Percentiles rank a stretch among this genome's conserved stretches.
phyloP scores from a whole-genome alignment of 805 yeast species.

The Wickerhamiella sergipiensis region DNA sequence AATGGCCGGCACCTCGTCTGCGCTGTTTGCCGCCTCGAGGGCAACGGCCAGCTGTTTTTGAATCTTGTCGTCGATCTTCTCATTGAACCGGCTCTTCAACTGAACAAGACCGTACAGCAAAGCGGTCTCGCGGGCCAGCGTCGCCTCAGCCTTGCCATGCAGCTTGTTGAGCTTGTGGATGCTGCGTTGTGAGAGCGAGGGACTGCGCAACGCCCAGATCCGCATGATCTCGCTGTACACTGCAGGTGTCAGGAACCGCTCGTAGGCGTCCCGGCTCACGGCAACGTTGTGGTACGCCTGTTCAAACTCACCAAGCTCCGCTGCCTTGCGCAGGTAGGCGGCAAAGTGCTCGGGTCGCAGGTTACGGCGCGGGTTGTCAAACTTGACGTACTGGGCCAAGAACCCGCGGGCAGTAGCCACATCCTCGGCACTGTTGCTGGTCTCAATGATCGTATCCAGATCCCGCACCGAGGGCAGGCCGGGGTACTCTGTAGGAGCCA shows the following conservation, averaged over 20 bases:
- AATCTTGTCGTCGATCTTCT: neutral
- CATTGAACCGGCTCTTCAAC: conserved; percentile 1
- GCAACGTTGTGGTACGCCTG: conserved; percentile 5
- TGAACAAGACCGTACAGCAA: conserved; percentile 10
- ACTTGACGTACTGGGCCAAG: conserved; percentile 12
- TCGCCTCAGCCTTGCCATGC: conserved; percentile 6
- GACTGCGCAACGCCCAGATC: conserved; percentile 13
- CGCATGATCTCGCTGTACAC: conserved; percentile 15
- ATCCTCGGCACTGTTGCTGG: conserved; percentile 13
- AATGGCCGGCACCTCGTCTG: neutral
- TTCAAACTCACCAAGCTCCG: conserved; percentile 15
- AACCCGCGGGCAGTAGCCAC: conserved; percentile 9
- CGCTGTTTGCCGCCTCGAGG: neutral
- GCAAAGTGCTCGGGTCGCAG: conserved; percentile 13
- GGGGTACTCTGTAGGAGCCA: conserved; percentile 15
- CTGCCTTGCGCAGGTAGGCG: conserved; percentile 16
- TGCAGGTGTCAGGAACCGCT: conserved; percentile 1
- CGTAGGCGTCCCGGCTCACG: conserved; percentile 1
- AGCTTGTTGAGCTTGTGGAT: conserved; percentile 7
- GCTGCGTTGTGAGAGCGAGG: conserved; percentile 7
- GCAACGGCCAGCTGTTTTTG: neutral
- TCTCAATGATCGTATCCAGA: conserved; percentile 11
- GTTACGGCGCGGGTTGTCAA: conserved; percentile 8
- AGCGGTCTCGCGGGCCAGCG: conserved; percentile 8
- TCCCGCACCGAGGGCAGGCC: conserved; percentile 19